phyloP scores from a whole-genome alignment of 352 stramenopile species.

The Blastocystis sp. region DNA sequence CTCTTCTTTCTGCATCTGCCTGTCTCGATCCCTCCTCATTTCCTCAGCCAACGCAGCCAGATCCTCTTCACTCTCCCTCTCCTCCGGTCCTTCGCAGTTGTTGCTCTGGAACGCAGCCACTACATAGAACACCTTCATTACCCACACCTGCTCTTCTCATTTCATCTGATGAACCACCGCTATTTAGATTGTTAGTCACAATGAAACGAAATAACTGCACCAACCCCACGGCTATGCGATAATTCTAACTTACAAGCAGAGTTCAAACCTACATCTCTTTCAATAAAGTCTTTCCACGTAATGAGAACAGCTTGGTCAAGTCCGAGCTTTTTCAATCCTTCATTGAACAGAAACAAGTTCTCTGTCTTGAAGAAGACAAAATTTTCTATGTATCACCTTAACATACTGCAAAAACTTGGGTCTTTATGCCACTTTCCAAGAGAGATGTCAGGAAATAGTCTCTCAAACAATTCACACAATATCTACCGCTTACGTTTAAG shows the following conservation, averaged over 20 bases:
- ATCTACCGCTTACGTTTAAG: background rate
- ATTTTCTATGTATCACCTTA: background rate
- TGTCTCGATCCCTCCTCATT: background rate
- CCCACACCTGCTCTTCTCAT: background rate
- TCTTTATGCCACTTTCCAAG: conserved; percentile 16
- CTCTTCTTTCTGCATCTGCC: background rate
- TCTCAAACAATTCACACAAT: conserved; percentile 23
- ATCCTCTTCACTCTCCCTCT: background rate
- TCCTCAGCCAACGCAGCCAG: background rate
- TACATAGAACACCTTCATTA: background rate
- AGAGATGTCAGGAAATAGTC: background rate
- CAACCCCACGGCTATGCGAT: background rate
- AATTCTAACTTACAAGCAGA: background rate
- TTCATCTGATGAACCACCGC: background rate
- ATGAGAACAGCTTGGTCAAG: background rate
- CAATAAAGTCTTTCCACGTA: conserved; percentile 4
- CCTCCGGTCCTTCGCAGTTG: background rate
- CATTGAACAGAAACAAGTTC: conserved; percentile 53
- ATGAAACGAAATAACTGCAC: background rate
- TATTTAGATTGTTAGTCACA: background rate
- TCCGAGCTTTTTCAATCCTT: conserved; percentile 38
- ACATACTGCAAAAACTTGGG: background rate
- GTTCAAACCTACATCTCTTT: background rate
- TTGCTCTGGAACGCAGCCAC: background rate
- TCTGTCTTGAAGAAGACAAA: conserved; percentile 35